Base-by-base conservation (phyloP, 306 rosid species). In the Senna siamea region DNA sequence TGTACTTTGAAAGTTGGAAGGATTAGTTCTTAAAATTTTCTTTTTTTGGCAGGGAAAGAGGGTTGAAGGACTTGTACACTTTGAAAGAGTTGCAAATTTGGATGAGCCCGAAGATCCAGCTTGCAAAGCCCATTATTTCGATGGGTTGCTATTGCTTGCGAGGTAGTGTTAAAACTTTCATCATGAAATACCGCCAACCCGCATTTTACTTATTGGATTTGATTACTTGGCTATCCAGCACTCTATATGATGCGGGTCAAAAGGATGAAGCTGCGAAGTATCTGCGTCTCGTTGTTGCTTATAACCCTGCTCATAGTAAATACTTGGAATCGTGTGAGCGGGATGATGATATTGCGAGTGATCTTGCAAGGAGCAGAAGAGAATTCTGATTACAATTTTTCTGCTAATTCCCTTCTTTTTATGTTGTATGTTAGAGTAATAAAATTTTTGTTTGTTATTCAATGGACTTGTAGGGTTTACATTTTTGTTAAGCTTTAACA, bases 81-180 rank as follows among this genome's bases (percentile, higher is more conserved):
- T 94, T 12, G 91, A 94, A 75, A 88, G 97, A 79, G 62, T 91
- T 53, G 95, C 90, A 70, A 86, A 79, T 34, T 43, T 89, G 89
- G 76, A 84, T 48, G 96, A 91, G 87, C 98, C 98, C 0, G 87
- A 88, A 70, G 95, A 94, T 66, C 84, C 89, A 32, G 66, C 73
- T 28, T 76, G 90, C 84, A 94, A 91, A 86, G 81, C 78, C 37
- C 92, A 91, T 86, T 94, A 94, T 82, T 89, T 87, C 71, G 90
- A 89, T 40, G 93, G 88, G 63, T 84, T 94, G 82, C 53, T 94
- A 60, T 65, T 89, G 68, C 83, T 91, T 56, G 87, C 98, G 34
- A 94, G 98, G 98, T 88, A 8, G 55, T 55, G 56, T 43, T 48
- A 15, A 73, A 41, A 69, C 9, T 54, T 78, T 4, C 12, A 51